Conservation (phyloP, 2,329 filamentous ascomycete species). For the Trichoderma atroviride region DNA sequence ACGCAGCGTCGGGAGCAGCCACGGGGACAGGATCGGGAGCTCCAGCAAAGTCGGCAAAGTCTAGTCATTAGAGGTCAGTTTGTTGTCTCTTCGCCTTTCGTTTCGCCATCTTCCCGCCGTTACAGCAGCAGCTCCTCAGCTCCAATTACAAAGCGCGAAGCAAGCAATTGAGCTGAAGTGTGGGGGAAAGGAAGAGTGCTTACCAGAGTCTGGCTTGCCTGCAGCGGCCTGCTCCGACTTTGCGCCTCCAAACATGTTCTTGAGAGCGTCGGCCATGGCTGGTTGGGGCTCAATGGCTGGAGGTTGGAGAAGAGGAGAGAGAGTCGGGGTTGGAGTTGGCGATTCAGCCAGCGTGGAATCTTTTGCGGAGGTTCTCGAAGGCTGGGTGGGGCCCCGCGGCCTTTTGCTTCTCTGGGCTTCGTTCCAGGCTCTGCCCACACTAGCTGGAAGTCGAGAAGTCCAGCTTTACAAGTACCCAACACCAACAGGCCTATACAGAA, state of each 20-base stretch:
- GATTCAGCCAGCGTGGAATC: slow-evolving; percentile 29
- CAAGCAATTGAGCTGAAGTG: background rate
- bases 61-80: slow-evolving; percentile 47
- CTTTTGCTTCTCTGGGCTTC: slow-evolving; percentile 17
- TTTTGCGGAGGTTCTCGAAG: slow-evolving; percentile 28
- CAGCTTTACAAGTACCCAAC: background rate
- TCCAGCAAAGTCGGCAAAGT: slow-evolving; percentile 92
- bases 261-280: slow-evolving; percentile 63
- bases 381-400: slow-evolving; percentile 18
- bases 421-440: background rate
- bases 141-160: background rate
- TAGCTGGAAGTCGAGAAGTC: background rate
- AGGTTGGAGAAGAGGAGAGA: slow-evolving; percentile 27
- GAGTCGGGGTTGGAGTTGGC: slow-evolving; percentile 7
- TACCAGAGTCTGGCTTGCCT: slow-evolving; percentile 66
- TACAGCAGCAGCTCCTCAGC: background rate
- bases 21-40: slow-evolving; percentile 68
- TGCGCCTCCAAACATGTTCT: slow-evolving; percentile 69
- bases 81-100: background rate
- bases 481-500: background rate
- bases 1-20: slow-evolving; percentile 50
- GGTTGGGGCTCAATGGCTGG: slow-evolving; percentile 34
- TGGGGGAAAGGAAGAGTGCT: slow-evolving; percentile 36
- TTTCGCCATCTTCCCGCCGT: background rate
- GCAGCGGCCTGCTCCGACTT: slow-evolving; percentile 53